Evolutionary conservation across 108 stramenopile species (phyloP).

Genomic region (Fragilariopsis cylindrus): DNA sequence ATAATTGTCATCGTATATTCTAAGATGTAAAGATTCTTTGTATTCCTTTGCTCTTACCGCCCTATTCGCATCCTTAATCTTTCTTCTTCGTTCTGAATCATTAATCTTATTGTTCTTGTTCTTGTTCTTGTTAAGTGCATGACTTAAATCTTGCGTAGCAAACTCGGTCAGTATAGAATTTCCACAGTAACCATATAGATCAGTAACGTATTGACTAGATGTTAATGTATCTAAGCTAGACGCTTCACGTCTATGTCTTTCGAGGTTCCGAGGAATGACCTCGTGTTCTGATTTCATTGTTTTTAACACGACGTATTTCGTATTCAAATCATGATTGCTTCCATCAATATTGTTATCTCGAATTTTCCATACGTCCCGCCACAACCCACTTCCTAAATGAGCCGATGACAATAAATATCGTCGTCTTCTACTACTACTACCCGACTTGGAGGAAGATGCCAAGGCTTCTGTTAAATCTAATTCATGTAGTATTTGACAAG

Average conservation of each 20-base stretch:
- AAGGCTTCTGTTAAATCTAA: constrained; percentile 52
- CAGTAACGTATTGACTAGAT: constrained; percentile 55
- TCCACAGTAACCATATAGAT: constrained; percentile 76
- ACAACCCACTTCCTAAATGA: constrained; percentile 67
- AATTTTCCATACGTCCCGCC: constrained; percentile 69
- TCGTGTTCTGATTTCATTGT: constrained; percentile 49
- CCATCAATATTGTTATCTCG: constrained; percentile 1
- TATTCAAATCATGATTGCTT: not conserved
- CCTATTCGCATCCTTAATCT: constrained; percentile 17
- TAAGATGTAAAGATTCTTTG: not conserved
- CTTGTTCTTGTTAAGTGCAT: not conserved
- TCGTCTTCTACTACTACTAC: constrained; percentile 12
- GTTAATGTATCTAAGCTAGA: constrained; percentile 74
- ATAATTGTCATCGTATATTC: not conserved
- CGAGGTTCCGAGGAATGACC: constrained; percentile 68
- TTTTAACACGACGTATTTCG: not conserved
- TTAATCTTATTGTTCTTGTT: constrained; percentile 43
- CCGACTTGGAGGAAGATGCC: not conserved
- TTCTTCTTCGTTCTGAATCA: constrained; percentile 28
- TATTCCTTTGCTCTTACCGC: not conserved
- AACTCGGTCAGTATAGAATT: constrained; percentile 77
- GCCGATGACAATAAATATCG: constrained; percentile 5
- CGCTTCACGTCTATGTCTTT: constrained; percentile 86
- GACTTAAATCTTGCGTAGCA: constrained; percentile 54
- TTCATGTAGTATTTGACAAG: constrained; percentile 78